Evolutionary conservation across 805 yeast genomes (phyloP).

Genomic region (Nakazawaea anatomiae): DNA sequence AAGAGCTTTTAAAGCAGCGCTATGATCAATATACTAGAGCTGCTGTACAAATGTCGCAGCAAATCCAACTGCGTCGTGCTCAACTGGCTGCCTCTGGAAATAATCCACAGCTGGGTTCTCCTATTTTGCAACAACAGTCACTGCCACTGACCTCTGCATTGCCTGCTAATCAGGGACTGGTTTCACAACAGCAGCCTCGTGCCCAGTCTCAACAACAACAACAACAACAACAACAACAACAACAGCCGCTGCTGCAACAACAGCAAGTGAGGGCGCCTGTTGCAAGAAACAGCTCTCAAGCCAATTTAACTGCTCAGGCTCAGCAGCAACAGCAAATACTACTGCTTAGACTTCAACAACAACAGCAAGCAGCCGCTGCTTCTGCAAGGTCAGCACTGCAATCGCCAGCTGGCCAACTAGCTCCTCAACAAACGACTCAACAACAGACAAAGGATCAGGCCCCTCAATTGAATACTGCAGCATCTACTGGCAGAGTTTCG

Average conservation of each 20-base stretch:
- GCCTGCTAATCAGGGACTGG: slow-evolving; percentile 2
- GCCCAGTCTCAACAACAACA: slow-evolving; percentile 2
- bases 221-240: slow-evolving; percentile 3
- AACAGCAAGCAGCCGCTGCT: slow-evolving; percentile 12
- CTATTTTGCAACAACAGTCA: slow-evolving; percentile 7
- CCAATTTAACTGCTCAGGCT: neutral
- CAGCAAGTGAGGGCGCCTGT: slow-evolving; percentile 4
- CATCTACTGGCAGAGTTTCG: slow-evolving; percentile 5
- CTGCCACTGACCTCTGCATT: slow-evolving; percentile 5
- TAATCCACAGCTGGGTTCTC: slow-evolving; percentile 2
- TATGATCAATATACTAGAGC: slow-evolving; percentile 44
- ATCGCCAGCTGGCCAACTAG: slow-evolving; percentile 2
- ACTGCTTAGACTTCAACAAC: slow-evolving; percentile 1
- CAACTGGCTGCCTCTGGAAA: slow-evolving; percentile 9
- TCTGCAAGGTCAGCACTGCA: slow-evolving; percentile 13
- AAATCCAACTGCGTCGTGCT: slow-evolving; percentile 20
- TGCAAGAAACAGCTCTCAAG: neutral
- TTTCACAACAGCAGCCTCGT: neutral
- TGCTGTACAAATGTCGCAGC: slow-evolving; percentile 40
- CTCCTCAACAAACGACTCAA: slow-evolving; percentile 9
- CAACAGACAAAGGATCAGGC: neutral
- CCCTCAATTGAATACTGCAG: slow-evolving; percentile 11
- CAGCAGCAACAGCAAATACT: slow-evolving; percentile 3
- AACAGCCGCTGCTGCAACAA: neutral
- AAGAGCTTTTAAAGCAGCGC: slow-evolving; percentile 38